These are phyloP conservation scores for Trichomonascaceae sp. DNA, from an alignment of 1,139 yeast species.

Conservation along the genomic window DNA sequence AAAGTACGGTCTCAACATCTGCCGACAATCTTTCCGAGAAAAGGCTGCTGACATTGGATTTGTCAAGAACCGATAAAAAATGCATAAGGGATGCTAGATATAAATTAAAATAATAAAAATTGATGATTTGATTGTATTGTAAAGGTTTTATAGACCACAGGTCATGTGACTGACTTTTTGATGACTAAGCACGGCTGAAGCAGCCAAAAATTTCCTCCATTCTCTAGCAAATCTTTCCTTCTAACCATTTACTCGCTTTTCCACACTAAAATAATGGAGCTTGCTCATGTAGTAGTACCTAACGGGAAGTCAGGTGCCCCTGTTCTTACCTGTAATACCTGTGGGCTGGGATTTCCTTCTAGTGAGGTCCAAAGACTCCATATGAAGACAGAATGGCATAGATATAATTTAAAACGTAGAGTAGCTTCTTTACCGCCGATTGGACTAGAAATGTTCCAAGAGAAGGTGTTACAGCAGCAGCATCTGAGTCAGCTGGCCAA, in stretches of 20 bases:
- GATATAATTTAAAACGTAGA: constrained; percentile 85
- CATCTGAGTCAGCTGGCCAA: constrained; percentile 30
- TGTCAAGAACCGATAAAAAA: constrained; percentile 90
- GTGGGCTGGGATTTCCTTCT: constrained; percentile 68
- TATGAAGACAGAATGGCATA: constrained; percentile 96
- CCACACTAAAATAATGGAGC: constrained; percentile 11
- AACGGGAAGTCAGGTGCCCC: constrained; percentile 24
- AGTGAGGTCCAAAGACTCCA: constrained; percentile 82
- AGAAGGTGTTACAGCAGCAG: constrained; percentile 50
- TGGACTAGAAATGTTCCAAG: constrained; percentile 73
- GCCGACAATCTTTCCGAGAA: constrained; percentile 99
- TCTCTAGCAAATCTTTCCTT: background rate
- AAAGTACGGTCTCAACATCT: constrained; percentile 99
- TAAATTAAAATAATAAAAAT: background rate
- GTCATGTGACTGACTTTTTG: background rate
- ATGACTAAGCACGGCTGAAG: constrained; percentile 2
- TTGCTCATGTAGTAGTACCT: constrained; percentile 14
- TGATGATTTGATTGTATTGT: background rate
- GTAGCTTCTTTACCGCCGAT: constrained; percentile 82
- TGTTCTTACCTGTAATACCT: constrained; percentile 71
- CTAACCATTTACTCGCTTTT: background rate
- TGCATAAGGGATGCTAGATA: background rate
- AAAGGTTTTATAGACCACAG: too few relatives aligned
- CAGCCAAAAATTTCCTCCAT: constrained; percentile 4
- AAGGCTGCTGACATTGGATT: constrained; percentile 98